Percentiles rank a stretch among this genome's conserved stretches.
Evolutionary conservation across 1,284 basidiomycete species (phyloP).

Genomic region (Fomitiporia mediterranea): DNA sequence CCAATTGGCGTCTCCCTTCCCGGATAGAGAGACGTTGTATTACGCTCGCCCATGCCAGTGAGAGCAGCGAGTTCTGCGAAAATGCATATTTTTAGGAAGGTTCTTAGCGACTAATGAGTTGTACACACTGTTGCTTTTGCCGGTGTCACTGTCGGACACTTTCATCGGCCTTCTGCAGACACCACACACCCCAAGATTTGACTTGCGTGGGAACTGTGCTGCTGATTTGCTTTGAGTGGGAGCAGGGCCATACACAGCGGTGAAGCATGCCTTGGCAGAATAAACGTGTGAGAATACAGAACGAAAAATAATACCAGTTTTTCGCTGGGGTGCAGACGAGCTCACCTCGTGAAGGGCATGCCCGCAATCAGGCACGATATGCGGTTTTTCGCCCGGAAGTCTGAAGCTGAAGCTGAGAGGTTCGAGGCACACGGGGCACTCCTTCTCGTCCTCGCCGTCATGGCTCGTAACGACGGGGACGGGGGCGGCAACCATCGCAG

Average conservation of each 20-base stretch:
- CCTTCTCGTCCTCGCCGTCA: constrained; percentile 70
- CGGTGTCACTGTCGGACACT: constrained; percentile 75
- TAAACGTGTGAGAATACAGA: constrained; percentile 19
- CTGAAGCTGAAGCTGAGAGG: constrained; percentile 84
- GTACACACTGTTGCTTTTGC: constrained; percentile 82
- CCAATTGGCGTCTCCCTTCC: constrained; percentile 54
- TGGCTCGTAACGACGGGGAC: constrained; percentile 64
- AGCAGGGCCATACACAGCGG: constrained; percentile 88
- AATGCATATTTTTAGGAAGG: not conserved
- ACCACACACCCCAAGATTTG: constrained; percentile 90
- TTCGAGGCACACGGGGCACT: constrained; percentile 89
- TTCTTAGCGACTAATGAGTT: not conserved
- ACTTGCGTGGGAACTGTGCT: constrained; percentile 54
- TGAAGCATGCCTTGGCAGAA: constrained; percentile 81
- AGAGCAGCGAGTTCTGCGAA: constrained; percentile 78
- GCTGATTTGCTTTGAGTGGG: constrained; percentile 49
- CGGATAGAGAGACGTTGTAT: constrained; percentile 52
- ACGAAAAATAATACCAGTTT: no score
- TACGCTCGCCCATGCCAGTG: constrained; percentile 77
- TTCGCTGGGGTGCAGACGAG: constrained; percentile 20
- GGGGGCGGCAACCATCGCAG: constrained; percentile 52
- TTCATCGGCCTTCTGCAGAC: constrained; percentile 96
- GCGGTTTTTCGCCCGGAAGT: constrained; percentile 91
- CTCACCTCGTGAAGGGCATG: constrained; percentile 91
- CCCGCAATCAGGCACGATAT: constrained; percentile 95